Evolutionary conservation across 306 rosid genomes (phyloP), one percentile per base, ranked within the genome.

Genomic region (Spatholobus suberectus): DNA sequence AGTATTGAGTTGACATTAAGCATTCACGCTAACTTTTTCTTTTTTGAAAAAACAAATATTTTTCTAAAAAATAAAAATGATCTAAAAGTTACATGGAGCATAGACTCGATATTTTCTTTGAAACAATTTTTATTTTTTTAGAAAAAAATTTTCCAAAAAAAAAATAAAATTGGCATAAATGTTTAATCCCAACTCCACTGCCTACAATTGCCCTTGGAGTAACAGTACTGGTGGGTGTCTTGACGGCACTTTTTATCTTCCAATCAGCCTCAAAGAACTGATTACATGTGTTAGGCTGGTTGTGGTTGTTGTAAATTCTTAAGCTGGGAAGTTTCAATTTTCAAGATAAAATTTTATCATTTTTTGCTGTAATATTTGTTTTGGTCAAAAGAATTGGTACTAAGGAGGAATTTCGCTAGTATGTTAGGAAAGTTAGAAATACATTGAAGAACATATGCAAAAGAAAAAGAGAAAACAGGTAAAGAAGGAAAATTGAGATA

Each of bases 181-280:
- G 93, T 71, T 97, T 97, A 82, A 85, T 95, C 40, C 69, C 84
- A 29, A 0, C 46, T 71, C 97, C 98, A 73, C 77, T 89, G 55
- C 98, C 98, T 32, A 87, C 97, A 13, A 94, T 83, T 82, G 97
- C 98, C 71, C 82, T 93, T 88, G 98, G 80, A 41, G 93, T 95
- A 63, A 93, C 98, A 1, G 90, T 86, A 79, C 77, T 93, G 89
- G 97, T 90, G 52, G 97, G 97, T 43, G 83, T 92, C 82, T 87
- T 95, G 85, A 93, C 95, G 0, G 95, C 97, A 43, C 79, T 91
- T 75, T 93, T 95, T 70, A 95, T 91, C 86, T 95, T 91, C 86
- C 98, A 95, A 77, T 95, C 98, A 55, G 97, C 97, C 73, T 89
- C 98, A 57, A 83, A 91, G 81, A 87, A 82, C 74, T 95, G 88